Percentiles rank a stretch among this genome's conserved stretches.
These are phyloP conservation scores for Coniosporium uncinatum DNA, from an alignment of 2,329 filamentous ascomycete species.

Conservation along the genomic window DNA sequence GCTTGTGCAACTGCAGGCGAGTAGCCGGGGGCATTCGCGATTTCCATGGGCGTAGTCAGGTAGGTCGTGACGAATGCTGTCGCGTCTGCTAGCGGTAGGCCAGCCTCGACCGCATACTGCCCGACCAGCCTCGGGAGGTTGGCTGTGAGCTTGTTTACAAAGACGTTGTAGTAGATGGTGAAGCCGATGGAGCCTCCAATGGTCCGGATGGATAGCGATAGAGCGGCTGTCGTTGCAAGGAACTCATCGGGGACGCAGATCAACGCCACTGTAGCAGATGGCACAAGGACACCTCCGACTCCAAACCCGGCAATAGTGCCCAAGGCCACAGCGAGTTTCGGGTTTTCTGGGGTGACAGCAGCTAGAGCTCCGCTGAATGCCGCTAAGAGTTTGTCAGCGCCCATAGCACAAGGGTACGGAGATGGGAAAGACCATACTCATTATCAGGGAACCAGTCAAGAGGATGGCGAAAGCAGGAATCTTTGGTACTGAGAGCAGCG, in stretches of 20 bases:
- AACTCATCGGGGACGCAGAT: conserved; percentile 18
- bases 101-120: conserved; percentile 3
- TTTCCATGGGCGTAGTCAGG: not conserved
- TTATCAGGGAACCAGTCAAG: too few relatives aligned
- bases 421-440: too few relatives aligned
- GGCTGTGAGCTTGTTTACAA: conserved; percentile 13
- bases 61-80: conserved; percentile 3
- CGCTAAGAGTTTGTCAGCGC: too few relatives aligned
- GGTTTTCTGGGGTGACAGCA: conserved; percentile 21
- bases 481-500: too few relatives aligned
- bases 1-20: conserved; percentile 5
- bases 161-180: conserved; percentile 20
- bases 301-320: conserved; percentile 8
- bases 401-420: too few relatives aligned
- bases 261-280: conserved; percentile 20
- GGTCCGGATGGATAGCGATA: conserved; percentile 20
- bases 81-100: conserved; percentile 3
- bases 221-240: conserved; percentile 18
- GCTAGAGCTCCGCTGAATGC: conserved; percentile 21
- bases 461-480: too few relatives aligned
- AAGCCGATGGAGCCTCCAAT: conserved; percentile 19
- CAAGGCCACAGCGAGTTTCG: conserved; percentile 17
- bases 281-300: conserved; percentile 17
- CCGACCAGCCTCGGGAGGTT: conserved; percentile 4
- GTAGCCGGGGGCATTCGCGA: conserved; percentile 1